phyloP scores from a whole-genome alignment of 257 asterid genomes.

The Coffea eugenioides region DNA sequence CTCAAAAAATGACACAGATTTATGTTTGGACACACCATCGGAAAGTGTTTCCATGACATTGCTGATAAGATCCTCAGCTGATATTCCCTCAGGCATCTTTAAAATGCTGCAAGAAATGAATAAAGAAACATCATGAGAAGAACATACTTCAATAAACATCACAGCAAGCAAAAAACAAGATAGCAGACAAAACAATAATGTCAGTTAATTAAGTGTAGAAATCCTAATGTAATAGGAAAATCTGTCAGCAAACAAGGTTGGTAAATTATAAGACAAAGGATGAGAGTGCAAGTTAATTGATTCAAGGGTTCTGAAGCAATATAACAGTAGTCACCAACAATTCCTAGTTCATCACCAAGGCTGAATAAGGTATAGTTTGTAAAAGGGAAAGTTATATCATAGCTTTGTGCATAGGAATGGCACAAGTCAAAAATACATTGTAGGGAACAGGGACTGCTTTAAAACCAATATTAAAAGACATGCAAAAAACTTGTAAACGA shows the following conservation, averaged over 20 bases:
- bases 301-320: not conserved
- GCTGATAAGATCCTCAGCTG: slow-evolving; percentile 59
- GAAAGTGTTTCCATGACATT: slow-evolving; percentile 60
- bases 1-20: slow-evolving; percentile 46
- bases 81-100: slow-evolving; percentile 73
- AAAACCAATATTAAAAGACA: not conserved
- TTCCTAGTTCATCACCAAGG: not conserved
- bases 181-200: not conserved
- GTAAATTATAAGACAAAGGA: not conserved
- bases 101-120: slow-evolving; percentile 10
- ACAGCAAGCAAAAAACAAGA: not conserved
- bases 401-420: not conserved
- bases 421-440: not conserved
- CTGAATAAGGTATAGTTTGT: not conserved
- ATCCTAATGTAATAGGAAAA: not conserved
- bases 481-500: not conserved
- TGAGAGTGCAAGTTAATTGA: not conserved
- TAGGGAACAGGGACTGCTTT: not conserved
- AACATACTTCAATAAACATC: not conserved
- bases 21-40: slow-evolving; percentile 58
- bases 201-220: not conserved
- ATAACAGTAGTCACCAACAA: not conserved
- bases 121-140: not conserved
- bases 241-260: not conserved
- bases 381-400: not conserved